Conservation (phyloP, 768 basidiomycete genomes). For the Suillus alpinus region DNA sequence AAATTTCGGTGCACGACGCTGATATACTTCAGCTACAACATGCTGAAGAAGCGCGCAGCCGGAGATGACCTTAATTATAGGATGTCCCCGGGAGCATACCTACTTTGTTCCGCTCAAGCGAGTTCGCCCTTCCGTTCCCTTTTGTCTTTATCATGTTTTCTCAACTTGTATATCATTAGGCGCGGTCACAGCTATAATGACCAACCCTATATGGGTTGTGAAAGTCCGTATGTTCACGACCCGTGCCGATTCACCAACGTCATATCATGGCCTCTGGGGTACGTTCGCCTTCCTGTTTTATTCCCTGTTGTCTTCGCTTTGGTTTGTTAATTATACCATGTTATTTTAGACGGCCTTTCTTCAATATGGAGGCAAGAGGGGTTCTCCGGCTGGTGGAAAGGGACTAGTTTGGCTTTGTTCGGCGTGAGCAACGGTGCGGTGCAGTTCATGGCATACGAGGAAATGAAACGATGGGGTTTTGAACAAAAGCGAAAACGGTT, state of each 20-base stretch:
- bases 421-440: slow-evolving; percentile 94
- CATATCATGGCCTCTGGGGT: slow-evolving; percentile 84
- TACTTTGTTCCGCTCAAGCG: slow-evolving; percentile 91
- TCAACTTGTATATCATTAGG: slow-evolving; percentile 46
- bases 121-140: slow-evolving; percentile 60
- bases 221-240: slow-evolving; percentile 97
- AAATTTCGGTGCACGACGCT: slow-evolving; percentile 6
- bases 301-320: background rate
- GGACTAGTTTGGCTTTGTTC: slow-evolving; percentile 82
- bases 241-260: slow-evolving; percentile 54
- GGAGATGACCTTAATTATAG: slow-evolving; percentile 62
- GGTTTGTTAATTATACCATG: background rate
- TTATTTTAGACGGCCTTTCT: slow-evolving; percentile 60
- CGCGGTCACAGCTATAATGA: slow-evolving; percentile 89
- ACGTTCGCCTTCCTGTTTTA: slow-evolving; percentile 8
- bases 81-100: slow-evolving; percentile 74
- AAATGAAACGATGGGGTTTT: slow-evolving; percentile 90
- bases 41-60: slow-evolving; percentile 80
- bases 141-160: slow-evolving; percentile 8
- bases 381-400: slow-evolving; percentile 75
- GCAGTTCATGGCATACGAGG: slow-evolving; percentile 95
- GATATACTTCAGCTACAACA: slow-evolving; percentile 69
- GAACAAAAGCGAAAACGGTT: slow-evolving; percentile 69
- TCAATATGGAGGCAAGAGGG: slow-evolving; percentile 76
- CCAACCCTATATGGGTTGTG: slow-evolving; percentile 97